Evolutionary conservation across 176 grass and related monocot genomes (phyloP), one percentile per base, ranked within the genome.

Genomic region (Carex kokanica): DNA sequence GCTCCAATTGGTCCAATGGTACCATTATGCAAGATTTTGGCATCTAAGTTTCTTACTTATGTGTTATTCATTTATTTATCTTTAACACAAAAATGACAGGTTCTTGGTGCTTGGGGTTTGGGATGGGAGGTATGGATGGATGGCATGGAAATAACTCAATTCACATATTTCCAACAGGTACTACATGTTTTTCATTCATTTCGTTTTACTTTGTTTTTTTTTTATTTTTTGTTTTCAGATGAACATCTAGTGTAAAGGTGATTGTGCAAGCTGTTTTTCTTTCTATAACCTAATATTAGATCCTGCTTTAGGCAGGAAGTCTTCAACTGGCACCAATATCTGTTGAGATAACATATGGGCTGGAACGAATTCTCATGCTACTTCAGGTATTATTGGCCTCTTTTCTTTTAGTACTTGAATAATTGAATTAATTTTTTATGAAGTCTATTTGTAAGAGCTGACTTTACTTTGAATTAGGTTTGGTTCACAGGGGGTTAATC

Each of bases 101-200:
- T 98, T 87, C 95, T 98, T 84, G 92, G 95, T 79, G 95, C 92
- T 64, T 98, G 95, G 95, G 95, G 95, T 82, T 84, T 98, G 56
- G 95, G 95, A 29, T 98, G 95, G 95, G 95, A 98, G 78, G 89
- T 98, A 88, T 98, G 95, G 95, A 94, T 98, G 90, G 92, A 94
- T 84, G 95, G 95, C 54, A 94, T 98, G 95, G 95, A 98, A 82
- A 98, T 98, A 51, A 98, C 95, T 16, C 95, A 98, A 10, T 98
- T 98, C 89, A 98, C 95, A 86, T 98, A 98, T 88, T 98, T 98
- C 88, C 95, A 95, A 79, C 95, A 98, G 95, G 95, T 86, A 31
- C 36, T 83, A 64, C 73, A 84, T 57, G 78, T 78, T 84, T 89
- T 32, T 70, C 14, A 43, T 18, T 68, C 40, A 52, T 65, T 24